Base-by-base conservation (phyloP, 495 filamentous ascomycete species). In the Penicillium argentinense region DNA sequence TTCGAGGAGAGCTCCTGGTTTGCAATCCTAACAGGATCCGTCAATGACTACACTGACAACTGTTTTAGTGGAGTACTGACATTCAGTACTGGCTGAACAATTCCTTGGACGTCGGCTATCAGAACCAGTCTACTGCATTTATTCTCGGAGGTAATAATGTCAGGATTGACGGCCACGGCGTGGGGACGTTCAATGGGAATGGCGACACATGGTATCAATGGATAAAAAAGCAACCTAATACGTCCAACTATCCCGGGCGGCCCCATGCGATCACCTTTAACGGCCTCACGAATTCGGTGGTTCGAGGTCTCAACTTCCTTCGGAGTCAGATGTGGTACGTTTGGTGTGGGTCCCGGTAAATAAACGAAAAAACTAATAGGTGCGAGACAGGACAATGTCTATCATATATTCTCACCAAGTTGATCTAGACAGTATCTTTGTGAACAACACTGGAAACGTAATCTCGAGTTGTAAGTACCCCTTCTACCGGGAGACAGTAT, bases 111-210 rank as follows among this genome's bases (percentile, higher is more conserved):
- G 62, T 75, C 12, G 73, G 71, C 6, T 73, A 73, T 43, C 74
- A 77, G 53, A 77, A 75, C 39, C 74, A 76, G 45, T 73, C 70
- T 11, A 70, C 74, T 8, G 75, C 72, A 3, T 74, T 62, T 38
- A 51, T 68, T n/a, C 53, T 78, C 9, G 74, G 75, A 6, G 75
- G 74, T 4, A 56, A 66, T 18, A 71, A 73, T 37, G 59, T 77
- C 18, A 42, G 46, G 14, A 45, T 77, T 38, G 45, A 68, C 23
- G 72, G 69, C 0, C 47, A 67, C 42, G 72, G 70, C 0, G 38
- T 48, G 0, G 75, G 74, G 0, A 71, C 64, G 1, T 52, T 77
- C 2, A 49, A 76, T 44, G 75, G 75, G 4, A 76, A 75, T 41
- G 75, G 62, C 1, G 62, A 75, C 22, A 49, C 54, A 12, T 78